These are phyloP conservation scores for Hirsutella thompsonii DNA, from an alignment of 2,329 filamentous ascomycete genomes.

Conservation along the genomic window DNA sequence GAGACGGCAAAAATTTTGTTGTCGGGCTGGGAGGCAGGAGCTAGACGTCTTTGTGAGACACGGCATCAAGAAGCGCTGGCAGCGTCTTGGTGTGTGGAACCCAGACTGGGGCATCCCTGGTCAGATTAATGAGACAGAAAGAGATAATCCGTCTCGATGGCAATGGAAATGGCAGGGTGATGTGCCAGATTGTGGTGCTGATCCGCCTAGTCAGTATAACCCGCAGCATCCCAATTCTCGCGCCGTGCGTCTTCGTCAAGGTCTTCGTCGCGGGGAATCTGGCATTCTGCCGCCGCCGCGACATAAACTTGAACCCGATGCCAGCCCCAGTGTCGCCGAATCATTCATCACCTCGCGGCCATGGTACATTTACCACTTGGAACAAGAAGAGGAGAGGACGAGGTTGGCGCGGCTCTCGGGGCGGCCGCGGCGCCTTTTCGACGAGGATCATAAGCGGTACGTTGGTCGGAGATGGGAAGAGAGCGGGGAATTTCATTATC, in stretches of 20 bases:
- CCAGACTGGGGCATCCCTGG: not conserved
- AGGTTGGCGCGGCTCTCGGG: not conserved
- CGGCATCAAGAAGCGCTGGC: not conserved
- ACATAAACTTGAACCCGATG: not conserved
- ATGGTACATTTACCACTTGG: not conserved
- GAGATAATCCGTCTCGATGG: not conserved
- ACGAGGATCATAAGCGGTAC: not conserved
- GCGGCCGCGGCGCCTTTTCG: not conserved
- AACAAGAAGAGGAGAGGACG: not conserved
- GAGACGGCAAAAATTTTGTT: not conserved
- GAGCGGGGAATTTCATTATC: not conserved
- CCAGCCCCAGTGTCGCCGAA: not conserved
- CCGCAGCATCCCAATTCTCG: constrained; percentile 1
- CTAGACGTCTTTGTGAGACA: not conserved
- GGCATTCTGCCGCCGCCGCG: not conserved
- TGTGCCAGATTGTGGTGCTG: not conserved
- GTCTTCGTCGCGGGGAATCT: not conserved
- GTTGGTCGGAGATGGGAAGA: not conserved
- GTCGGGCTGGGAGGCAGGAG: not conserved
- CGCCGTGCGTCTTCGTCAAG: not conserved
- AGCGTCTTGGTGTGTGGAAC: not conserved
- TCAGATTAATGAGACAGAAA: not conserved
- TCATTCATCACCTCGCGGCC: constrained; percentile 1
- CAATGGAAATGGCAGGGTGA: constrained; percentile 2
- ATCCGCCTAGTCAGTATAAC: not conserved